These are phyloP conservation scores for Aspergillus costaricaensis DNA, from an alignment of 2,329 filamentous ascomycete species.

Conservation along the genomic window DNA sequence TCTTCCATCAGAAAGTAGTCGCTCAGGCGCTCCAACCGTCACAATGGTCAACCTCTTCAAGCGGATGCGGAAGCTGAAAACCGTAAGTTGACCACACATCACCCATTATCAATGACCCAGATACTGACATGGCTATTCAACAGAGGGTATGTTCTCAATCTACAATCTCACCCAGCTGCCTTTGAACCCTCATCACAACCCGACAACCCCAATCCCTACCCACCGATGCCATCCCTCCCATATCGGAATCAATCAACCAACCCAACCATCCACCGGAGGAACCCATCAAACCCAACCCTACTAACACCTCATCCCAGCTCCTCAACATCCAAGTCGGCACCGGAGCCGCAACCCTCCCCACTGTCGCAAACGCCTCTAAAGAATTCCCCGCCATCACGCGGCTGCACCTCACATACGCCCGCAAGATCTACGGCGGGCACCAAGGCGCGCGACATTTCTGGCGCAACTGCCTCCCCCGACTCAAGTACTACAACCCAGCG, in stretches of 20 bases:
- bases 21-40: constrained; percentile 12
- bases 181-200: not conserved
- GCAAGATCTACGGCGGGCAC: constrained; percentile 44
- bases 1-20: not conserved
- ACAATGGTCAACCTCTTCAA: constrained; percentile 55
- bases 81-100: constrained; percentile 50
- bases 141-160: constrained; percentile 31
- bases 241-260: not conserved
- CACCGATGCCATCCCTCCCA: not conserved
- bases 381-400: constrained; percentile 44
- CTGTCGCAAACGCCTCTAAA: constrained; percentile 29
- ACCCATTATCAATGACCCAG: not conserved
- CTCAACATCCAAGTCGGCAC: constrained; percentile 75
- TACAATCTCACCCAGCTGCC: not conserved
- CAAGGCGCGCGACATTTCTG: constrained; percentile 76
- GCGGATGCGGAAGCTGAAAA: constrained; percentile 73
- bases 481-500: constrained; percentile 93
- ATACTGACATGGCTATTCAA: constrained; percentile 15
- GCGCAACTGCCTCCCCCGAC: constrained; percentile 74
- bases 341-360: constrained; percentile 77
- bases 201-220: not conserved
- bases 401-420: constrained; percentile 48
- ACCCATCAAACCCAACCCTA: not conserved
- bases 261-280: no score
- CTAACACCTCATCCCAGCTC: constrained; percentile 54